A percentile compares a stretch with the other conserved stretches of the same genome.
Conservation (phyloP, 768 basidiomycete species). For the Leccinum boreale region DNA sequence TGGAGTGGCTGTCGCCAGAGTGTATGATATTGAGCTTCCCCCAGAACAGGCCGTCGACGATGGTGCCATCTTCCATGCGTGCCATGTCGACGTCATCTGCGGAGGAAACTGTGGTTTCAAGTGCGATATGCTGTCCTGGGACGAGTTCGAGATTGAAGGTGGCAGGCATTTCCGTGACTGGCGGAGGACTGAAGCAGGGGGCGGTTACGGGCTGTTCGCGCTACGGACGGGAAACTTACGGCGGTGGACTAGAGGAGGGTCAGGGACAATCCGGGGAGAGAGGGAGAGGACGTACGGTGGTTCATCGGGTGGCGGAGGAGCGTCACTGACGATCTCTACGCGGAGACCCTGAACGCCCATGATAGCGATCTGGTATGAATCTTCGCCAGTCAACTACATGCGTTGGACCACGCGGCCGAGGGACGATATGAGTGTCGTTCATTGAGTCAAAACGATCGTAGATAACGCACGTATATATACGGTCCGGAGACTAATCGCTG, state of each 20-base stretch:
- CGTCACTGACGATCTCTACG: conserved; percentile 84
- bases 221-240: conserved; percentile 37
- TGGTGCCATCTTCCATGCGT: conserved; percentile 84
- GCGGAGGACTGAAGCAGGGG: conserved; percentile 45
- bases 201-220: conserved; percentile 7
- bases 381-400: conserved; percentile 72
- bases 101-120: conserved; percentile 76
- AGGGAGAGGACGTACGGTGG: conserved; percentile 53
- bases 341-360: conserved; percentile 79
- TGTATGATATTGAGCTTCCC: conserved; percentile 85
- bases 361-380: conserved; percentile 86
- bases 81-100: conserved; percentile 87
- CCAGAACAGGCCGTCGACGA: conserved; percentile 85
- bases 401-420: conserved; percentile 21
- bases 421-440: conserved; percentile 7
- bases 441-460: conserved; percentile 12
- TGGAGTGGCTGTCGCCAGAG: conserved; percentile 66
- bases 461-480: conserved; percentile 70
- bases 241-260: conserved; percentile 40
- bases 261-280: conserved; percentile 3
- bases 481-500: conserved; percentile 79
- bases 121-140: conserved; percentile 75
- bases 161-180: conserved; percentile 83
- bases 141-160: conserved; percentile 78
- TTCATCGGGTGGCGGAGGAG: conserved; percentile 80